Evolutionary conservation across 2,329 filamentous ascomycete species (phyloP), one percentile per base, ranked within the genome.

Genomic region (Phyllosticta capitalensis): DNA sequence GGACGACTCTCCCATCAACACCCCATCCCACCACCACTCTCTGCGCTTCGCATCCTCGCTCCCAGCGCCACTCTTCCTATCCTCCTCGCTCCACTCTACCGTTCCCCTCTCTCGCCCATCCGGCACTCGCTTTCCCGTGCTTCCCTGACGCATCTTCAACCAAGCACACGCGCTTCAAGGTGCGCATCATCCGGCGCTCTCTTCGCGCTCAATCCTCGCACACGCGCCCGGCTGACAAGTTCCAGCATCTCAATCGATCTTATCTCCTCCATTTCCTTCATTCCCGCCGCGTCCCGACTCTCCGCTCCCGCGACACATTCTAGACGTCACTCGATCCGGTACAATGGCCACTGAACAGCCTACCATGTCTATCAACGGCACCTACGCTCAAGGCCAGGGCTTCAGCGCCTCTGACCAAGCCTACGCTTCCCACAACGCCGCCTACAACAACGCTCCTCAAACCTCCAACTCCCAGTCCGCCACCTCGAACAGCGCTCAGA

Each of bases 351-450:
- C 73, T 54, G 73, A 76, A 59, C 68, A 70, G 52, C 62, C 67
- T 51, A 63, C 67, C 50, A 69, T 73, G 64, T 72, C 76, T 52
- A 69, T 76, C 67, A 81, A 81, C 64, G 79, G 79, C 72, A 77
- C 69, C 69, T 78, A 79, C 65, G 74, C 69, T 62, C 68, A 71
- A 52, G 54, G 54, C 26, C 71, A 74, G 61, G 69, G 66, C 61
- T 79, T 78, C 65, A 71, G 63, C 61, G 66, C 64, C 55, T 62
- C 65, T 58, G 72, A 75, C 48, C 68, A 71, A 60, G 67, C 58
- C 68, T 56, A 75, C 62, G 63, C 65, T 59, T 62, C 63, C 50
- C 64, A 63, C 51, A 70, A 67, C 67, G 54, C 58, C 50, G 30
- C 49, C 22, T 72, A 67, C 67, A 69, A 69, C 64, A 66, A 67